Conservation (phyloP, 163 green algal genomes). For the Chloromonas sp. region DNA sequence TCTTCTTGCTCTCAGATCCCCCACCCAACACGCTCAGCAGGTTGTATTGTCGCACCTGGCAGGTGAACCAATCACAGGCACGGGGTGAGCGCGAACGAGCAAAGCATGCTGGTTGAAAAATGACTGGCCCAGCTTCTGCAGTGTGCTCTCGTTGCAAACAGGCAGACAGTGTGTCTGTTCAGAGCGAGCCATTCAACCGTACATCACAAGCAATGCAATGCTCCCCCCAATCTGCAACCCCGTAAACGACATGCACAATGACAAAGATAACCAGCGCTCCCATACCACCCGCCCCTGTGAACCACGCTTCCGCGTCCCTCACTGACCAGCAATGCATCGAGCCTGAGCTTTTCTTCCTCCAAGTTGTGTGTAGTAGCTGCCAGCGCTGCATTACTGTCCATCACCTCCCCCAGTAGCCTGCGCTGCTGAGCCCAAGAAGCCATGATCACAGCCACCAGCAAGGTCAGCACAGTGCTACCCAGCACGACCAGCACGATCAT, state of each 20-base stretch:
- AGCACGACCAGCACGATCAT: conserved; percentile 26
- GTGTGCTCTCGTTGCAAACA: too few relatives aligned
- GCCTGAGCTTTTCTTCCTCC: conserved; percentile 28
- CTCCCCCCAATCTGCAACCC: neutral
- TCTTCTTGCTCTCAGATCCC: neutral
- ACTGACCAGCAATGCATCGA: conserved; percentile 28
- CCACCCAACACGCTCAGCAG: conserved; percentile 21
- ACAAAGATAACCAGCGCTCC: too few relatives aligned
- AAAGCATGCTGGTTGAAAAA: too few relatives aligned
- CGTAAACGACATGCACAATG: neutral
- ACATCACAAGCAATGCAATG: too few relatives aligned
- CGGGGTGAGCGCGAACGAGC: too few relatives aligned
- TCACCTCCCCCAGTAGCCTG: conserved; percentile 17
- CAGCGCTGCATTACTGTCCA: conserved; percentile 26
- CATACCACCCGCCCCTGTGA: neutral
- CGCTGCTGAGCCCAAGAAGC: conserved; percentile 22
- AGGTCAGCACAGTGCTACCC: conserved; percentile 17
- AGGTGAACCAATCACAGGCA: too few relatives aligned
- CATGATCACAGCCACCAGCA: conserved; percentile 25
- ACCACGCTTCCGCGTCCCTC: neutral
- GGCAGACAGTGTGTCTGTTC: too few relatives aligned
- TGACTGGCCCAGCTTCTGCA: too few relatives aligned
- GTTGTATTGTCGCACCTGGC: conserved; percentile 34
- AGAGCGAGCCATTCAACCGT: too few relatives aligned
- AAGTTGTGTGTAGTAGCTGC: conserved; percentile 21